These are phyloP conservation scores for Avena eriantha DNA, from an alignment of 176 grass and related monocot species.

Conservation along the genomic window DNA sequence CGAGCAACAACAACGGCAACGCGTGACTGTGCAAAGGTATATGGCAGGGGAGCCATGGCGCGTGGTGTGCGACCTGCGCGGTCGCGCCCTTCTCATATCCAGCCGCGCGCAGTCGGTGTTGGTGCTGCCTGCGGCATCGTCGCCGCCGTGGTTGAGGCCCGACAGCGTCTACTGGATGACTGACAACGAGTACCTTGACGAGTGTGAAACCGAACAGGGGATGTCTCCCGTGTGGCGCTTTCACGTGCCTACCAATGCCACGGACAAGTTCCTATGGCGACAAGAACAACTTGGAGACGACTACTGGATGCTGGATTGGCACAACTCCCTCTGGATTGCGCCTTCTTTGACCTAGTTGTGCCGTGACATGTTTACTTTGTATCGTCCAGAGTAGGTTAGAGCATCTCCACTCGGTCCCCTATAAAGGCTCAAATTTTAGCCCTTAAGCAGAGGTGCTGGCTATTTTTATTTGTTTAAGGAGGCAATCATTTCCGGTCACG, in stretches of 20 bases:
- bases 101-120: background rate
- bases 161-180: slow-evolving; percentile 9
- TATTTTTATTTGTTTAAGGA: too few species aligned
- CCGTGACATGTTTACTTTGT: too few species aligned
- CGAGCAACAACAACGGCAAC: background rate
- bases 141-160: background rate
- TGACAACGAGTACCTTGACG: background rate
- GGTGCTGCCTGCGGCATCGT: background rate
- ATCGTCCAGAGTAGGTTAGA: too few species aligned
- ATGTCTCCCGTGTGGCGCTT: background rate
- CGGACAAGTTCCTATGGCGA: background rate
- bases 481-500: too few species aligned
- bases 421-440: too few species aligned
- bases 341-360: background rate
- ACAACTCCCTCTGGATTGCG: background rate
- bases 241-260: background rate
- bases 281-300: background rate
- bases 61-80: background rate
- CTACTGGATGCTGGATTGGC: background rate
- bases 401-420: too few species aligned
- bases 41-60: background rate
- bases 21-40: background rate
- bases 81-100: background rate
- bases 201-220: background rate
- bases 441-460: too few species aligned